Conservation (phyloP, 352 stramenopile species). For the Globisporangium iwayamae region DNA sequence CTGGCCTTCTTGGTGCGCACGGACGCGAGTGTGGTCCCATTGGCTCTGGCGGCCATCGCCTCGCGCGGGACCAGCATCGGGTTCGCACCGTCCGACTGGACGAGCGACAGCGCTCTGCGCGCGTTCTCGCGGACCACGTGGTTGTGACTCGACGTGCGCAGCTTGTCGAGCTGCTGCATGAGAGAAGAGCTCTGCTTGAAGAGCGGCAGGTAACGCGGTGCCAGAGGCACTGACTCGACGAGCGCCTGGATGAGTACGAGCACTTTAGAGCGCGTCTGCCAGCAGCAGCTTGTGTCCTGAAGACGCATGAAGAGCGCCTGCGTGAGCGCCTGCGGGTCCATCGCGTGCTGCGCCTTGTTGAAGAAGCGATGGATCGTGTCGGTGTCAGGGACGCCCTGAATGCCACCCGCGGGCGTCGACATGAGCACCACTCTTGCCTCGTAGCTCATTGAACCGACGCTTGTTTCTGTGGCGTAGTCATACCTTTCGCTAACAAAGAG, state of each 20-base stretch:
- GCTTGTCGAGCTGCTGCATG: constrained; percentile 28
- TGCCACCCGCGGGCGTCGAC: constrained; percentile 42
- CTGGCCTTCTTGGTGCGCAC: constrained; percentile 8
- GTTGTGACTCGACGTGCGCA: constrained; percentile 35
- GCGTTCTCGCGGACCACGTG: constrained; percentile 43
- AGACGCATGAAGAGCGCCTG: constrained; percentile 35
- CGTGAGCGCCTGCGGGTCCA: constrained; percentile 28
- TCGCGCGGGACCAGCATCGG: constrained; percentile 33
- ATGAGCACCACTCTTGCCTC: constrained; percentile 48
- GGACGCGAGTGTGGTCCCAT: constrained; percentile 1
- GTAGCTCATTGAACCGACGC: constrained; percentile 18
- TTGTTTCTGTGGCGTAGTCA: constrained; percentile 17
- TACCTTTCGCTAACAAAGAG: constrained; percentile 16
- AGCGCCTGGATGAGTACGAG: constrained; percentile 54
- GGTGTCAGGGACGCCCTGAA: constrained; percentile 49
- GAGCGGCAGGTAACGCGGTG: constrained; percentile 25
- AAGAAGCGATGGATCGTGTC: constrained; percentile 46
- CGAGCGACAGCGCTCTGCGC: constrained; percentile 51
- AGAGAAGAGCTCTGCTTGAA: constrained; percentile 26
- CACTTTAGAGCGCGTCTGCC: constrained; percentile 52
- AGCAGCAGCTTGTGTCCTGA: constrained; percentile 30
- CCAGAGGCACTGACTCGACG: constrained; percentile 39
- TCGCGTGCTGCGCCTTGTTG: constrained; percentile 26
- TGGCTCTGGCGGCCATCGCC: not conserved
- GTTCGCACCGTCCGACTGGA: constrained; percentile 46